Evolutionary conservation across 1,284 basidiomycete species (phyloP).

Genomic region (Cerioporus squamosus): DNA sequence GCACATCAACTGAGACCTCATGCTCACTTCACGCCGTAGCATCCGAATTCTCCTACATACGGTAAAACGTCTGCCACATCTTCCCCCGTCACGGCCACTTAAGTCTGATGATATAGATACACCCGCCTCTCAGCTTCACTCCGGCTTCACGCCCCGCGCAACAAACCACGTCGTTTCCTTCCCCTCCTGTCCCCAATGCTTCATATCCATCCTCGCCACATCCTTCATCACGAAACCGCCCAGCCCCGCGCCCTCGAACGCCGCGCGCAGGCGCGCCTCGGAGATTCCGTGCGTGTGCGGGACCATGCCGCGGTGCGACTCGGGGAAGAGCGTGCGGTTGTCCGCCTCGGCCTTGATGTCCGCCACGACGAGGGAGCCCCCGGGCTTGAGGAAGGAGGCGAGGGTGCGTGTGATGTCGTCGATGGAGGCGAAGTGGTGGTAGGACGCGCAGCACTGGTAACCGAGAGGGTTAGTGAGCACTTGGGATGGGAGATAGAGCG

Average conservation of each 20-base stretch:
- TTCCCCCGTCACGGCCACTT: no score
- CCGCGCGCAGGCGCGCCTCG: conserved; percentile 46
- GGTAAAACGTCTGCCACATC: no score
- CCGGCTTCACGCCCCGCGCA: conserved; percentile 14
- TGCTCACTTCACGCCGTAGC: no score
- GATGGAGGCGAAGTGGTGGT: conserved; percentile 68
- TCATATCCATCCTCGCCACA: conserved; percentile 29
- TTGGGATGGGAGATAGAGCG: not conserved
- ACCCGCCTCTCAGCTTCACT: no score
- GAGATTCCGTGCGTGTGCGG: conserved; percentile 56
- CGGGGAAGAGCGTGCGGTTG: conserved; percentile 28
- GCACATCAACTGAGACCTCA: no score
- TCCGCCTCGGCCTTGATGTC: conserved; percentile 47
- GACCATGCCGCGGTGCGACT: conserved; percentile 46
- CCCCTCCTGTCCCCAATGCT: conserved; percentile 22
- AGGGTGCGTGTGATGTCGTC: conserved; percentile 55
- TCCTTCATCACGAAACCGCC: conserved; percentile 42
- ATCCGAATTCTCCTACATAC: no score
- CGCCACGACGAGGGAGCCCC: conserved; percentile 61
- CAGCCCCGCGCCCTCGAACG: conserved; percentile 55
- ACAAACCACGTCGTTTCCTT: conserved; percentile 15
- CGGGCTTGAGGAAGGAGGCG: conserved; percentile 59
- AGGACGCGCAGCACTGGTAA: conserved; percentile 51
- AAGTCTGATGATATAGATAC: no score
- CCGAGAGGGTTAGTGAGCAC: not conserved